A percentile compares a stretch with the other conserved stretches of the same genome.
Conservation (phyloP, 768 basidiomycete species). For the Xerocomus spinulosus region DNA sequence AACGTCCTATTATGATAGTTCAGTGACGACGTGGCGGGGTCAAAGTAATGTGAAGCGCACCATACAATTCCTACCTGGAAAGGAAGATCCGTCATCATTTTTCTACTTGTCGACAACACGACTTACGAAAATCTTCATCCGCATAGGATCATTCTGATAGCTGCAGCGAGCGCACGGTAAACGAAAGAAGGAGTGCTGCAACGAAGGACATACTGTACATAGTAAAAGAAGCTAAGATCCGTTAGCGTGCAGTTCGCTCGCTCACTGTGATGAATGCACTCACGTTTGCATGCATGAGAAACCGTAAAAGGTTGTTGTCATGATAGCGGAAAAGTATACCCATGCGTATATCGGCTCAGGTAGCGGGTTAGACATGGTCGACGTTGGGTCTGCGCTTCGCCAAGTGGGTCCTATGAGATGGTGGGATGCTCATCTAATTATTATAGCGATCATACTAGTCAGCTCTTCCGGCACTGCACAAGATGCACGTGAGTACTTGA, state of each 20-base stretch:
- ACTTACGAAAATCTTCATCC: not conserved
- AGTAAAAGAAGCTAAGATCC: not conserved
- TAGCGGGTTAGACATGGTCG: not conserved
- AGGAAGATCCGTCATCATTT: not conserved
- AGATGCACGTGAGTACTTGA: too few relatives aligned
- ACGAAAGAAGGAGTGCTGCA: not conserved
- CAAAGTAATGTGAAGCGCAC: not conserved
- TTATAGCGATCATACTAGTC: too few relatives aligned
- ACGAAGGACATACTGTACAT: not conserved
- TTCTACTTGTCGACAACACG: too few relatives aligned
- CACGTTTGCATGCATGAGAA: slow-evolving; percentile 1
- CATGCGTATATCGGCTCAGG: not conserved
- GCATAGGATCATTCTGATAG: not conserved
- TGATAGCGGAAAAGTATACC: not conserved
- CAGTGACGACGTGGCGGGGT: too few relatives aligned
- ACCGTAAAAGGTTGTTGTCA: not conserved
- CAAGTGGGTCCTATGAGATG: too few relatives aligned
- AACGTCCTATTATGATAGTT: not conserved
- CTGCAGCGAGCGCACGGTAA: not conserved
- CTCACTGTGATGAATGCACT: not conserved
- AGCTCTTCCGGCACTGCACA: too few relatives aligned
- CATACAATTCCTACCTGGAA: not conserved
- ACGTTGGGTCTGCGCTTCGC: too few relatives aligned
- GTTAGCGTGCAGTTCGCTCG: not conserved
- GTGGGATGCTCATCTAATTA: too few relatives aligned